Evolutionary conservation across 331 rosid species (phyloP).

Genomic region (Acacia concinna): DNA sequence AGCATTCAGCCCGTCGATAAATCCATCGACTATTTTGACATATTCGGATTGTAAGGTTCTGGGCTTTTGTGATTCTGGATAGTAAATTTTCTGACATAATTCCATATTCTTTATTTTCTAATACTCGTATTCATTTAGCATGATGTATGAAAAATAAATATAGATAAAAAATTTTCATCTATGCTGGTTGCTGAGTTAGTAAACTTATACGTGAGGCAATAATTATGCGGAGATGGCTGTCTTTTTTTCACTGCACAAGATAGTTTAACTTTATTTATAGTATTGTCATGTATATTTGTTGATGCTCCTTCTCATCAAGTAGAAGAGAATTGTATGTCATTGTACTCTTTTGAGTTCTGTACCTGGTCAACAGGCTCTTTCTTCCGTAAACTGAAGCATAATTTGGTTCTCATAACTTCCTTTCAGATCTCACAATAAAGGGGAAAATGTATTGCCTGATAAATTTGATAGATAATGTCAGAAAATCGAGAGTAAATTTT

Average conservation of each 20-base stretch:
- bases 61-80: neutral
- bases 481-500: neutral
- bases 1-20: constrained; percentile 74
- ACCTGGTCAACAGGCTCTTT: neutral
- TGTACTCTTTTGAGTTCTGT: neutral
- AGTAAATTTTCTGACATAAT: constrained; percentile 17
- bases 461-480: constrained; percentile 18
- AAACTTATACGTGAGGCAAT: neutral
- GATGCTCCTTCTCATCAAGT: neutral
- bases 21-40: constrained; percentile 69
- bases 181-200: constrained; percentile 1
- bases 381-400: neutral
- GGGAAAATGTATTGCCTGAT: constrained; percentile 2
- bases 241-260: neutral
- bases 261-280: neutral
- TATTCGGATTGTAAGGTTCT: constrained; percentile 70
- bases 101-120: constrained; percentile 11
- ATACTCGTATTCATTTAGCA: neutral
- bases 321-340: neutral
- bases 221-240: neutral
- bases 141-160: neutral
- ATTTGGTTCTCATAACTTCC: neutral
- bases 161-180: neutral
- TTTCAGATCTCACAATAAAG: neutral
- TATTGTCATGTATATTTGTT: neutral